Conservation (phyloP, 2,329 filamentous ascomycete genomes). For the Talaromyces sp. region DNA sequence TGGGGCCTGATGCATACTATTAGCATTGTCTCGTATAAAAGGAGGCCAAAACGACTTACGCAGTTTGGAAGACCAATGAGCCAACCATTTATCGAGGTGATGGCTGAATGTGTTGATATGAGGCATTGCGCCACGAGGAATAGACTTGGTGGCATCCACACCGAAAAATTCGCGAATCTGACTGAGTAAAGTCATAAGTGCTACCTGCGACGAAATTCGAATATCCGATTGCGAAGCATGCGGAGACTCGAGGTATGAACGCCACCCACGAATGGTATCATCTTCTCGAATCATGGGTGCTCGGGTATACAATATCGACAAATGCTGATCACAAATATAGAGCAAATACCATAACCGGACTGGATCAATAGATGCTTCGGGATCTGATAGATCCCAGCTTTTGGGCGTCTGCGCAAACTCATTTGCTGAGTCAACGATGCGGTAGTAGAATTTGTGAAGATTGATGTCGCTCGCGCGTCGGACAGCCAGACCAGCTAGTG, state of each 20-base stretch:
- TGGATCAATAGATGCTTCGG: constrained; percentile 28
- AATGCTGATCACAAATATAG: constrained; percentile 38
- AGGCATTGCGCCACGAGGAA: constrained; percentile 16
- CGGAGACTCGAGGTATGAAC: constrained; percentile 18
- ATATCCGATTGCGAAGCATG: constrained; percentile 17
- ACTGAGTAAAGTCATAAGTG: constrained; percentile 17
- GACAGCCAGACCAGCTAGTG: constrained; percentile 30
- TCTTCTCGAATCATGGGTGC: constrained; percentile 35
- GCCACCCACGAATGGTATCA: constrained; percentile 23
- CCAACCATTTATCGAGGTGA: constrained; percentile 18
- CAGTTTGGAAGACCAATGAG: constrained; percentile 17
- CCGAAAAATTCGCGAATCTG: constrained; percentile 19
- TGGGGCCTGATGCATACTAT: not conserved
- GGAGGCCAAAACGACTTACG: not conserved
- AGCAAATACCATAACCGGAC: constrained; percentile 36
- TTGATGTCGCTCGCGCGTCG: constrained; percentile 31
- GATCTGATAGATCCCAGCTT: constrained; percentile 18
- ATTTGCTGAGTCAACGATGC: constrained; percentile 38
- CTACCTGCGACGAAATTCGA: constrained; percentile 16
- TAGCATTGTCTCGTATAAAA: not conserved
- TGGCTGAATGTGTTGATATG: constrained; percentile 19
- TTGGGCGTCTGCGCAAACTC: constrained; percentile 11
- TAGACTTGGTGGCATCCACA: constrained; percentile 16
- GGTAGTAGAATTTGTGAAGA: constrained; percentile 26
- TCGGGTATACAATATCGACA: constrained; percentile 37